Conservation (phyloP, 1,139 yeast species). For the Debaryomycetaceae sp. region DNA sequence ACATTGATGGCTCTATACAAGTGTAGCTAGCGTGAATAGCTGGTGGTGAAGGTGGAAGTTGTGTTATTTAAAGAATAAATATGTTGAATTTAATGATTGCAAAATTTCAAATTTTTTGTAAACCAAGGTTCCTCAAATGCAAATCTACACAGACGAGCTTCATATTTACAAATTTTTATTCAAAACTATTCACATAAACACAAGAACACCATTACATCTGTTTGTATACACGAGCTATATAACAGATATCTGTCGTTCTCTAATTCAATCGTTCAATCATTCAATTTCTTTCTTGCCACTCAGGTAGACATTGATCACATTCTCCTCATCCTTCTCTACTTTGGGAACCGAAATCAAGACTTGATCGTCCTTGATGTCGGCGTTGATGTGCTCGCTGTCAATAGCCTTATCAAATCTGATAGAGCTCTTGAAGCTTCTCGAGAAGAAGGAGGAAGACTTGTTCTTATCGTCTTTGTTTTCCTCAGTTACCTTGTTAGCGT, state of each 20-base stretch:
- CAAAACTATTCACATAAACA: not conserved
- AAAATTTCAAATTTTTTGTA: slow-evolving; percentile 1
- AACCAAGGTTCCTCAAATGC: not conserved
- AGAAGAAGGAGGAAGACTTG: slow-evolving; percentile 9
- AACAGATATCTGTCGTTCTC: not conserved
- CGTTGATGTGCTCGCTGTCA: slow-evolving; percentile 18
- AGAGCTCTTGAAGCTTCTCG: slow-evolving; percentile 17
- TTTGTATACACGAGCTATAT: not conserved
- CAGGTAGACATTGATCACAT: slow-evolving; percentile 13
- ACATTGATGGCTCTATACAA: not conserved
- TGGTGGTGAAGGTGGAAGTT: too few species aligned
- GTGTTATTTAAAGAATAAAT: not conserved
- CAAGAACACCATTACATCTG: not conserved
- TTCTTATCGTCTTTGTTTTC: slow-evolving; percentile 14
- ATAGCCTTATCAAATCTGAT: slow-evolving; percentile 23
- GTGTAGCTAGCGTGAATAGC: too few species aligned
- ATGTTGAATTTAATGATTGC: not conserved
- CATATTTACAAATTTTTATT: not conserved
- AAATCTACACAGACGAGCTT: not conserved
- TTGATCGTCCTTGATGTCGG: slow-evolving; percentile 16
- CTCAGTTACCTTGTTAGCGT: slow-evolving; percentile 11
- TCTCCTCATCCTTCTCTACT: slow-evolving; percentile 18
- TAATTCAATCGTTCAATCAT: not conserved
- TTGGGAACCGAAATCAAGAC: slow-evolving; percentile 23
- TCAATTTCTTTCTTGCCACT: not conserved